Percentiles rank a stretch among this genome's conserved stretches.
Evolutionary conservation across 1,284 basidiomycete genomes (phyloP).

Genomic region (Leccinum subspadiceum): DNA sequence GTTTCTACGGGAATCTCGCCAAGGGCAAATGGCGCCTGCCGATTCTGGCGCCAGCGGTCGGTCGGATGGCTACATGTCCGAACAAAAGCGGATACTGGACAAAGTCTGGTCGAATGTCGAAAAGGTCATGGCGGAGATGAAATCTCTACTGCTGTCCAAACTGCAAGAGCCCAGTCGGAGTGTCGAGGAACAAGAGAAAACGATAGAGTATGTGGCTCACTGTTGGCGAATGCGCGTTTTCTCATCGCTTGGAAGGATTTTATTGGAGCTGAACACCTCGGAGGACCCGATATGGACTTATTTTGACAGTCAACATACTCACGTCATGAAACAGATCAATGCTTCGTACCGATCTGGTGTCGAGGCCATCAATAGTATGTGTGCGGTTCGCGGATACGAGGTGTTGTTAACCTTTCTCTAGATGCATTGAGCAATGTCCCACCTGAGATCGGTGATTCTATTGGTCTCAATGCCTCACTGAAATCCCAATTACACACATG

Average conservation of each 20-base stretch:
- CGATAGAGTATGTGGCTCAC: constrained; percentile 75
- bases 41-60: constrained; percentile 55
- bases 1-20: constrained; percentile 80
- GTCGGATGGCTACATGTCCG: constrained; percentile 57
- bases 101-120: constrained; percentile 97
- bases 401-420: constrained; percentile 24
- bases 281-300: constrained; percentile 94
- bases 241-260: constrained; percentile 52
- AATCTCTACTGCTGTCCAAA: constrained; percentile 70
- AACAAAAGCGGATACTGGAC: constrained; percentile 90
- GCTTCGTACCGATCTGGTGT: constrained; percentile 58
- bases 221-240: constrained; percentile 1
- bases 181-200: constrained; percentile 96
- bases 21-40: constrained; percentile 72
- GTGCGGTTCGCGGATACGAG: constrained; percentile 8
- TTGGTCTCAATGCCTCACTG: constrained; percentile 43
- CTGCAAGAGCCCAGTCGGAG: constrained; percentile 77
- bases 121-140: constrained; percentile 93
- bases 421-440: constrained; percentile 44
- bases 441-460: constrained; percentile 36
- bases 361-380: constrained; percentile 54
- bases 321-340: constrained; percentile 81
- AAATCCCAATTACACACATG: constrained; percentile 57
- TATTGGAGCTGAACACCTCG: constrained; percentile 78
- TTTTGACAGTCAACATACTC: constrained; percentile 89